Percentiles rank a stretch among this genome's conserved stretches.
phyloP scores from a whole-genome alignment of 2,329 filamentous ascomycete species.

The Arachnopeziza araneosa region DNA sequence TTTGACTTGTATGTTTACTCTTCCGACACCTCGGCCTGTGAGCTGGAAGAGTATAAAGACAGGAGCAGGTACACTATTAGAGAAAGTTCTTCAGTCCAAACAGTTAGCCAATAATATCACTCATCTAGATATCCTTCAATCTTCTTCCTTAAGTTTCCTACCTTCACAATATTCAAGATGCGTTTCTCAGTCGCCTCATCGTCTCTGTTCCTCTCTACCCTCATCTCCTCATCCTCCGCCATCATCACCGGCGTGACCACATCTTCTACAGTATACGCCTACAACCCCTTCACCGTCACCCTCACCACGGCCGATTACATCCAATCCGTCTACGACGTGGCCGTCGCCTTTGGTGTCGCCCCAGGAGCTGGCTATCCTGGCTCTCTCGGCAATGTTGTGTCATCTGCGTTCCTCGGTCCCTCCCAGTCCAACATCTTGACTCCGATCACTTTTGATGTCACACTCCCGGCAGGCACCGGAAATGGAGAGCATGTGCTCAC shows the following conservation, averaged over 20 bases:
- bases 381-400: constrained; percentile 13
- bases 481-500: constrained; percentile 1
- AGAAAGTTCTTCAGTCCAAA: no score
- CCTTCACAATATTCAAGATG: constrained; percentile 2
- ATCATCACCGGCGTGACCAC: constrained; percentile 20
- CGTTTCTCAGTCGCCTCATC: constrained; percentile 1
- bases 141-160: no score
- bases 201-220: constrained; percentile 1
- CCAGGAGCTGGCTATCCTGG: constrained; percentile 11
- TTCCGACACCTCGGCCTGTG: no score
- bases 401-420: constrained; percentile 19
- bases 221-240: constrained; percentile 3
- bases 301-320: constrained; percentile 20
- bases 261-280: constrained; percentile 18
- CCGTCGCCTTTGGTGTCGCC: constrained; percentile 15
- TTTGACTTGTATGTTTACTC: no score
- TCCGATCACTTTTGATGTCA: constrained; percentile 6
- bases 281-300: constrained; percentile 18
- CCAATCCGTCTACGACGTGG: constrained; percentile 20
- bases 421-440: constrained; percentile 9
- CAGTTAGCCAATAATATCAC: no score
- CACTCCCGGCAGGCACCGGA: background rate
- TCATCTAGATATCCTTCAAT: no score
- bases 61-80: no score
- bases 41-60: no score